Evolutionary conservation across 192 early-diverging fungal genomes (phyloP).

Genomic region (Chytriomyces sp.): DNA sequence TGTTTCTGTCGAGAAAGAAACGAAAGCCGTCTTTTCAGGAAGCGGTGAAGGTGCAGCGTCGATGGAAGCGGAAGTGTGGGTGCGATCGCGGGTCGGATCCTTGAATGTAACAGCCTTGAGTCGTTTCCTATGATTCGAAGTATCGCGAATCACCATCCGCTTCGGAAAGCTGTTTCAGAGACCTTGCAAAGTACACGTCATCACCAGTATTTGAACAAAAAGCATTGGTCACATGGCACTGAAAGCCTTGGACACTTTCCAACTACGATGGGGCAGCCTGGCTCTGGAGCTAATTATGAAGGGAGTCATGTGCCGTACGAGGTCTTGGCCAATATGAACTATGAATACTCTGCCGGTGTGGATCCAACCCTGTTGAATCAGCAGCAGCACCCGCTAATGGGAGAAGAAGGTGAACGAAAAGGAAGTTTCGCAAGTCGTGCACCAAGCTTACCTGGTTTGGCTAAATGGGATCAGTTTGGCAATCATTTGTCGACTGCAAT

Average conservation of each 20-base stretch:
- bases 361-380: neutral
- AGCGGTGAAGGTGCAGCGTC: too few relatives aligned
- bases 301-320: neutral
- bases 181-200: neutral
- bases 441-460: slow-evolving; percentile 33
- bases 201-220: neutral
- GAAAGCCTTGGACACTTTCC: neutral
- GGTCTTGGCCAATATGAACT: slow-evolving; percentile 2
- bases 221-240: too few relatives aligned
- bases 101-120: neutral
- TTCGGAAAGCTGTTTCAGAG: slow-evolving; percentile 38
- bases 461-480: slow-evolving; percentile 42
- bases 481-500: slow-evolving; percentile 8
- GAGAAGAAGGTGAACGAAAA: slow-evolving; percentile 44
- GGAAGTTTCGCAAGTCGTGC: slow-evolving; percentile 32
- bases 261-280: neutral
- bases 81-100: too few relatives aligned
- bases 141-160: slow-evolving; percentile 19
- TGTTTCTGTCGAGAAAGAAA: neutral
- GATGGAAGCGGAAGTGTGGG: too few relatives aligned
- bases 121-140: neutral
- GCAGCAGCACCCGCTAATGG: slow-evolving; percentile 40
- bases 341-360: neutral
- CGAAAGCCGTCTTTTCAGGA: neutral
- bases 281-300: neutral